Evolutionary conservation across 192 early-diverging fungal genomes (phyloP), one percentile per base, ranked within the genome.

Genomic region (Linnemannia zychae): DNA sequence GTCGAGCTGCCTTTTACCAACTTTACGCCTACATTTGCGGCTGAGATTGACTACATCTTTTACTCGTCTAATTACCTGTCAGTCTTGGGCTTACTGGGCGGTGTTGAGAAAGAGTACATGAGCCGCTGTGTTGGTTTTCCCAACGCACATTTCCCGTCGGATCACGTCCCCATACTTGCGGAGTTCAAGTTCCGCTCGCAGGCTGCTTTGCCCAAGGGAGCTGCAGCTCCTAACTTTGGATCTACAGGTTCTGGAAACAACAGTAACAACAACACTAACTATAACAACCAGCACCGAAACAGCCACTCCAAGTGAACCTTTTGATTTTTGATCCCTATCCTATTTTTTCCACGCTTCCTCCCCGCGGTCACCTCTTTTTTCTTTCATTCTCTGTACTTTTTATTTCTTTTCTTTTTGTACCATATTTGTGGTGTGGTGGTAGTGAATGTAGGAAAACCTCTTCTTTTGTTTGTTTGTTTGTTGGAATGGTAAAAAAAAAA

Each of bases 31-130:
- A 84, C 78, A 1, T 99, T 96, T 81, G 92, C 90, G 71, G 97
- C 96, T 0, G 94, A 94, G 22, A 96, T 99, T 74, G 98, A 99
- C 90, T 98, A 98, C 80, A 95, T 99, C 67, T 99, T 96, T 94
- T 97, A 96, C 88, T 91, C 94, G 7, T 93, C 90, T 22, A 93
- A 92, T 44, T 93, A 94, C 31, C 88, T 98, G 28, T 90, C 87
- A 17, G 93, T 97, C 13, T 91, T 95, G 15, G 96, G 96, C 7
- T 77, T 99, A 18, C 80, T 99, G 74, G 94, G 94, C 17, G 91
- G 91, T 53, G 87, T 99, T 12, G 98, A 99, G 72, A 91, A 91
- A 65, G 92, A 93, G 76, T 98, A 98, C 87, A 79, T 94, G 60
- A 87, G 83, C 24, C 92, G 93, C 52, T 88, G 87, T 4, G 97